Evolutionary conservation across 2,329 filamentous ascomycete genomes (phyloP), one percentile per base, ranked within the genome.

Genomic region (Didymella glomerata): DNA sequence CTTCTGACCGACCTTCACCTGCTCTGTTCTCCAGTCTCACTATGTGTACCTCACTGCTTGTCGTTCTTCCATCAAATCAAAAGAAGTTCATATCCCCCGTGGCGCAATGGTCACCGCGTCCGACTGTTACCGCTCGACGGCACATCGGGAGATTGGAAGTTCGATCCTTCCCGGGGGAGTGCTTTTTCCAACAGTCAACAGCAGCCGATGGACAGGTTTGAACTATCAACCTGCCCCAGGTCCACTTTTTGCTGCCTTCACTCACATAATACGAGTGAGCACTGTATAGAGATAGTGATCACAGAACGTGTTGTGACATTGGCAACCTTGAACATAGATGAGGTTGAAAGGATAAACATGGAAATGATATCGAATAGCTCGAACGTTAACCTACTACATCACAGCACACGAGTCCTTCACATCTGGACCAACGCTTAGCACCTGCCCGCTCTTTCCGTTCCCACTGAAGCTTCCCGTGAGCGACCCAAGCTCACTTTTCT

Each of bases 321-420:
- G 6, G 32, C 16, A 14, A 36, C 11, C 16, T 40, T 2, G 36
- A 40, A 18, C n/a, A 40, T 11, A 20, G 18, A 8, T 10, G 36
- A 20, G 36, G 36, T 4, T 11, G 9, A 4, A 13, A 40, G 4
- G 30, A 46, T 44, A 24, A 34, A 20, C 5, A 38, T 28, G 16
- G 11, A 20, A 22, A 16, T 32, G 41, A 4, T 40, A 30, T 25
- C 16, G 7, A 14, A 40, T 25, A 3, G 9, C n/a, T 25, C 3
- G 24, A 18, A 18, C 13, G 25, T 25, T n/a, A 6, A 53, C 10
- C 34, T 20, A 14, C 55, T 57, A 68, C 60, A 68, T 65, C 38
- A 68, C 25, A 16, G 44, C 55, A 61, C 68, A 72, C 10, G 57
- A 56, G 62, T 70, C 69, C 47, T 54, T 55, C 28, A 69, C 60